Percentiles rank a stretch among this genome's conserved stretches.
Evolutionary conservation across 2,329 filamentous ascomycete species (phyloP).

Genomic region (Talaromyces sp.): DNA sequence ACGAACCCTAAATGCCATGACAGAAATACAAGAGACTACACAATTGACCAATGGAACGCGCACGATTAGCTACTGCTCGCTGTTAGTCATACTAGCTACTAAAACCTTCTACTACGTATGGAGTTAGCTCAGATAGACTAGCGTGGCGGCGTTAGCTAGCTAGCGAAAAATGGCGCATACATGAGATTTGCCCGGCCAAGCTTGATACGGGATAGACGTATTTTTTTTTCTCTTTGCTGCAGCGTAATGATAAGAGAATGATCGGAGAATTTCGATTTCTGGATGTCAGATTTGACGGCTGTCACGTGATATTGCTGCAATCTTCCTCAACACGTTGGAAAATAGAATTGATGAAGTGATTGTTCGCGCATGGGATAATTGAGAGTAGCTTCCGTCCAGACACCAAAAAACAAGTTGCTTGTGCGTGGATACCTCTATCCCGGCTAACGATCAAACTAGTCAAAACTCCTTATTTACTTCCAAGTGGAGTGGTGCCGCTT

Average conservation of each 20-base stretch:
- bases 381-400: neutral
- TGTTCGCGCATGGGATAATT: neutral
- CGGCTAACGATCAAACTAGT: neutral
- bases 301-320: neutral
- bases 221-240: neutral
- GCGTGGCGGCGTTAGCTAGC: neutral
- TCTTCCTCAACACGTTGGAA: neutral
- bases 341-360: neutral
- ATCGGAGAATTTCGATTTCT: neutral
- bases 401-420: neutral
- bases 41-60: neutral
- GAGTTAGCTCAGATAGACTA: neutral
- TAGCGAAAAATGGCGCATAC: constrained; percentile 5
- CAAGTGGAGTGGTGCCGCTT: neutral
- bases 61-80: constrained; percentile 1
- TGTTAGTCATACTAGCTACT: neutral
- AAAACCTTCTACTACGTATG: neutral
- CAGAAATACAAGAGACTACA: neutral
- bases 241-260: too few species aligned
- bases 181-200: neutral
- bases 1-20: neutral
- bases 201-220: neutral
- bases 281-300: neutral
- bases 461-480: too few species aligned
- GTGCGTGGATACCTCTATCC: neutral